phyloP scores from a whole-genome alignment of 164 flowering plant species.

The Piper betle region DNA sequence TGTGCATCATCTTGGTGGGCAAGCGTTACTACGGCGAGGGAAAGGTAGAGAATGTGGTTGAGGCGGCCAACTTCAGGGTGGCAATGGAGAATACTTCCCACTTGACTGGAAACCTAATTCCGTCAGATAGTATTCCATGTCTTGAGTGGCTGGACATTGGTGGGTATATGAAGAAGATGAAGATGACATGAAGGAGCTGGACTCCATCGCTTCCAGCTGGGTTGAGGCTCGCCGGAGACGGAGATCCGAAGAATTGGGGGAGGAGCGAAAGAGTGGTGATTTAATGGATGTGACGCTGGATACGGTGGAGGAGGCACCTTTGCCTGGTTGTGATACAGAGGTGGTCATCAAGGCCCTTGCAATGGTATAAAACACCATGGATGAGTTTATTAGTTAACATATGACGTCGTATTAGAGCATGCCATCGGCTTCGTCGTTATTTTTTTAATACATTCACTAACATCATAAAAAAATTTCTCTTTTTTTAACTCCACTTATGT shows the following conservation, averaged over 20 bases:
- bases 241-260: not conserved
- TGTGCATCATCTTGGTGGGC: not conserved
- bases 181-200: slow-evolving; percentile 5
- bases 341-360: not conserved
- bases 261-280: not conserved
- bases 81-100: not conserved
- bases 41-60: not conserved
- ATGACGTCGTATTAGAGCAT: too few species aligned
- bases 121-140: slow-evolving; percentile 3
- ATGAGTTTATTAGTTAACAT: too few species aligned
- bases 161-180: slow-evolving; percentile 1
- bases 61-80: not conserved
- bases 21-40: slow-evolving; percentile 3
- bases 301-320: not conserved
- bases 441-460: too few species aligned
- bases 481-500: too few species aligned
- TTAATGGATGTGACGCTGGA: slow-evolving; percentile 6
- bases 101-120: not conserved
- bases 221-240: slow-evolving; percentile 1
- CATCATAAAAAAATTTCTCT: too few species aligned
- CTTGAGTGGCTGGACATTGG: slow-evolving; percentile 2
- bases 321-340: not conserved
- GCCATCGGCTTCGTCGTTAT: too few species aligned
- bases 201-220: not conserved
- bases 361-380: too few species aligned